Base-by-base conservation (phyloP, 1,284 basidiomycete species). In the Crepidotus sp. region DNA sequence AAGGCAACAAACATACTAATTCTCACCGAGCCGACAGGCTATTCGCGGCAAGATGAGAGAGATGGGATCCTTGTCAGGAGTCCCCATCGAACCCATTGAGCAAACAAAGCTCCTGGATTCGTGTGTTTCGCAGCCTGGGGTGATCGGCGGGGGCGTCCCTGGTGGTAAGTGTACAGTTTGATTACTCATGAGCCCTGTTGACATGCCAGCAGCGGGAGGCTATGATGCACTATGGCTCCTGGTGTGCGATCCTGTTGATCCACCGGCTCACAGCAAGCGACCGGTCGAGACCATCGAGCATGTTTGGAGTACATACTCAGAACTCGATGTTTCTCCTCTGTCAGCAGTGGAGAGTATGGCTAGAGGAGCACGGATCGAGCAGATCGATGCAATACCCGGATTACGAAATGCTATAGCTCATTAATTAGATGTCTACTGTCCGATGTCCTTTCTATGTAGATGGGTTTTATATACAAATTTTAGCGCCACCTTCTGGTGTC, bases 191-290 rank as follows among this genome's bases (percentile, higher is more conserved):
- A 24, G 17, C 8, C 30, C 22, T 14, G 41, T 18, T 36, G 40
- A 50, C 19, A 34, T 40, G 4, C 4, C 38, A 40, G 33, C 15
- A 36, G 92, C 96, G 21, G 96, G 96, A 3, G 96, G 96, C 1
- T 98, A 89, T 61, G 96, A 99, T 60, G 96, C 96, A 1, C 77
- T 98, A 43, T 98, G 92, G 85, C 68, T 98, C 6, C 76, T 98
- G 11, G 75, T 90, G 5, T 74, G 84, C 54, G 83, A 89, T 43
- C 78, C 83, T 5, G 57, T 66, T 5, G 67, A 67, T 46, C 13
- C 33, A 3, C 61, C 61, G 26, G 61, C 66, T 39, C 66, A 67
- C 33, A 64, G 67, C 44, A 61, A 67, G 49, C 57, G 62, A 53
- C 70, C 76, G 2, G 54, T 69, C 13, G 61, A 68, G 30, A 67